Base-by-base conservation (phyloP, 176 grass and related monocot species). In the Bonia amplexicaulis region DNA sequence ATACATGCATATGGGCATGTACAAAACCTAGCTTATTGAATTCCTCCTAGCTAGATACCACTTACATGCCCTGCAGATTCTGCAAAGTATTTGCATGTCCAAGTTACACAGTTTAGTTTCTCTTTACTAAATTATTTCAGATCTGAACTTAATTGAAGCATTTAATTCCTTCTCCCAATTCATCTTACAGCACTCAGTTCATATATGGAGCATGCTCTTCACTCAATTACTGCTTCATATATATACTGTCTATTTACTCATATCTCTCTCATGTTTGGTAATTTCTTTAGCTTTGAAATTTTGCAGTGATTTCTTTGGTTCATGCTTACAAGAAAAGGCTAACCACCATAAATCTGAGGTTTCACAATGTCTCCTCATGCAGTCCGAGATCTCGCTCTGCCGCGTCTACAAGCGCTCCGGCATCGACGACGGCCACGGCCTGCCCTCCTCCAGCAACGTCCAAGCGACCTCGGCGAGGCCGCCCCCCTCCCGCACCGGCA, bases 371-470 rank as follows among this genome's bases (percentile, higher is more conserved):
- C 55, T 80, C 9, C 12, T 75, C 46, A 12, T 64, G 74, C 88
- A 99, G 97, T 88, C 90, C 0, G 97, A 99, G 79, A 99, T 99
- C 78, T 99, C 93, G 4, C 90, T 99, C 35, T 99, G 97, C 66
- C 90, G 97, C 41, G 97, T 99, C 23, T 92, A 99, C 78, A 99
- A 94, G 85, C 89, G 97, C 78, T 88, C 93, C 9, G 97, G 97
- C 82, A 91, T 96, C 9, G 97, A 96, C 22, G 97, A 96, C 47
- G 84, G 86, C 41, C 87, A 81, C 29, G 58, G 74, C 27, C 69
- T 85, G 39, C 40, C 86, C 23, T 64, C 84, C 37, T 67, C 79
- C 48, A 83, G 84, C 60, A 74, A 25, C 58, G 27, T 17, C 49
- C 84, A 83, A 72, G 48, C 88, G 45, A 14, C 79, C 27, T 78